A percentile compares a stretch with the other conserved stretches of the same genome.
Conservation (phyloP, 2,329 filamentous ascomycete species). For the Huntiella omanensis region DNA sequence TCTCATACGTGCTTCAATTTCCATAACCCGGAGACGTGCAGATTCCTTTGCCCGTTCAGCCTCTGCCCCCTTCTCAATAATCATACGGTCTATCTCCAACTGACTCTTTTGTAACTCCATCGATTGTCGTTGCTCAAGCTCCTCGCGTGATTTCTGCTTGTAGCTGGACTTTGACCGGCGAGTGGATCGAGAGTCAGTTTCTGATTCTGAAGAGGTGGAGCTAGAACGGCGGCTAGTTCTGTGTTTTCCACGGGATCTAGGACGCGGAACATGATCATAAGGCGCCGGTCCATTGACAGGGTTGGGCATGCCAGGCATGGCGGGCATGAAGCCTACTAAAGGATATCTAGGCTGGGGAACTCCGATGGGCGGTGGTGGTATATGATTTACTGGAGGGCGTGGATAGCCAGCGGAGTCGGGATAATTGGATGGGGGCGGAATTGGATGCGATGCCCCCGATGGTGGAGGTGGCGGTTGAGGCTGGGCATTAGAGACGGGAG, state of each 20-base stretch:
- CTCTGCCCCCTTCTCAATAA: background rate
- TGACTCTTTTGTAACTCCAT: background rate
- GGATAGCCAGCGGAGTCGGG: background rate
- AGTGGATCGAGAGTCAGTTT: background rate
- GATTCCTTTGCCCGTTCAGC: background rate
- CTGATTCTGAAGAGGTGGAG: background rate
- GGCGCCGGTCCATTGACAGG: too few relatives aligned
- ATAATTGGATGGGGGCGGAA: background rate
- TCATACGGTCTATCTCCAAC: background rate
- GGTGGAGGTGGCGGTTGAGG: background rate
- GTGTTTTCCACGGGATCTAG: background rate
- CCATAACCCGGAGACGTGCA: background rate
- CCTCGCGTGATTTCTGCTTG: background rate
- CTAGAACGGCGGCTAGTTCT: background rate
- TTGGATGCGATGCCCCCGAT: background rate
- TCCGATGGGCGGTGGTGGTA: background rate
- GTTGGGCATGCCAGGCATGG: background rate
- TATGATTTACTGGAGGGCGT: background rate
- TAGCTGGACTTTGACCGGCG: background rate
- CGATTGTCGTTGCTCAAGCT: background rate
- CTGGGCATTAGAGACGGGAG: background rate
- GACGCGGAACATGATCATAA: background rate
- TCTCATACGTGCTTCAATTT: constrained; percentile 1
- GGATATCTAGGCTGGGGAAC: background rate
- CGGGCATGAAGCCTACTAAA: background rate